A percentile compares a stretch with the other conserved stretches of the same genome.
Conservation (phyloP, 768 basidiomycete species). For the Brasilioporus rufonigricans region DNA sequence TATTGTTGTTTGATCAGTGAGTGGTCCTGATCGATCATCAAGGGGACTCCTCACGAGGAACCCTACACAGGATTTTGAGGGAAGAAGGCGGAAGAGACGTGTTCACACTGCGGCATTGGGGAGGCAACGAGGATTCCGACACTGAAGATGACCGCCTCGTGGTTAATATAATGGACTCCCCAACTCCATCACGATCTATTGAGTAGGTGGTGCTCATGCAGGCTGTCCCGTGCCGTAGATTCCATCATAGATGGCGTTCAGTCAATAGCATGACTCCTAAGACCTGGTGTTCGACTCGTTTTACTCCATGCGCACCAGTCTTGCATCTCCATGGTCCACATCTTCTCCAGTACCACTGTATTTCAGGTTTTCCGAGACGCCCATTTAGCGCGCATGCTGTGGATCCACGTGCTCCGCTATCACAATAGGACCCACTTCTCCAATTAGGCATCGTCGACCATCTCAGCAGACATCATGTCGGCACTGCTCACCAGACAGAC, state of each 20-base stretch:
- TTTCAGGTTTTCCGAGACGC: neutral
- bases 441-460: neutral
- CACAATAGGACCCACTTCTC: neutral
- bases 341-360: conserved; percentile 3
- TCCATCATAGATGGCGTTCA: conserved; percentile 4
- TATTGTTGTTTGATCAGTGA: conserved; percentile 74
- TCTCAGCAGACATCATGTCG: conserved; percentile 6
- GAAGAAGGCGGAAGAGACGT: conserved; percentile 58
- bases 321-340: neutral
- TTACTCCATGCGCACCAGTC: neutral
- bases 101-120: conserved; percentile 46
- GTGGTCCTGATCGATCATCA: conserved; percentile 21
- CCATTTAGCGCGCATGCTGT: conserved; percentile 7
- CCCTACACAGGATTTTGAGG: conserved; percentile 49
- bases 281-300: conserved; percentile 8
- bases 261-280: conserved; percentile 4
- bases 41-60: conserved; percentile 6
- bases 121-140: conserved; percentile 28
- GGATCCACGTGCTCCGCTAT: conserved; percentile 17
- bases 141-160: conserved; percentile 20
- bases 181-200: conserved; percentile 8
- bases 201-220: conserved; percentile 8
- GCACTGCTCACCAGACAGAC: conserved; percentile 6
- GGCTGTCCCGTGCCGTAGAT: conserved; percentile 7
- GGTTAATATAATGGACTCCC: conserved; percentile 26